A percentile compares a stretch with the other conserved stretches of the same genome.
Conservation (phyloP, 169 alveolate genomes). For the Nephromyces sp. region DNA sequence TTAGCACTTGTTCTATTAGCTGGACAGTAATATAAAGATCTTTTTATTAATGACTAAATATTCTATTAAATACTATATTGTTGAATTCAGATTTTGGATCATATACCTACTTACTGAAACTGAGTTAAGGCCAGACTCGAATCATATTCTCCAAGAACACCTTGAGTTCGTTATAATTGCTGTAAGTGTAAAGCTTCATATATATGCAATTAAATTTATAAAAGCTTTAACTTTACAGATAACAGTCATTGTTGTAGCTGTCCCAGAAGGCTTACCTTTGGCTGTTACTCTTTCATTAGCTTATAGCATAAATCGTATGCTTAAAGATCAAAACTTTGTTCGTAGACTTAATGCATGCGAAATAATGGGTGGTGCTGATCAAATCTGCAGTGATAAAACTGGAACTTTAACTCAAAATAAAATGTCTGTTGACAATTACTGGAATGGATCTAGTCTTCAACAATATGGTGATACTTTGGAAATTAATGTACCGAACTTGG, state of each 20-base stretch:
- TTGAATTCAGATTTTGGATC: neutral
- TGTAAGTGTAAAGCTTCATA: too few species aligned
- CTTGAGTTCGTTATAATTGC: constrained; percentile 50
- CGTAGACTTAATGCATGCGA: constrained; percentile 71
- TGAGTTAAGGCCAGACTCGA: constrained; percentile 8
- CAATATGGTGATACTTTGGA: neutral
- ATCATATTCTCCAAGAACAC: constrained; percentile 15
- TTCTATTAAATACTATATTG: too few species aligned
- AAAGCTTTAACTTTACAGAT: too few species aligned
- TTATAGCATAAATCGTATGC: constrained; percentile 49
- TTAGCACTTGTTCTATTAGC: constrained; percentile 48
- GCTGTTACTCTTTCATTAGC: constrained; percentile 76
- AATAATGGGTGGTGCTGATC: constrained; percentile 86
- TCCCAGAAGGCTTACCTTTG: constrained; percentile 81
- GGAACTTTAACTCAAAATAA: constrained; percentile 79
- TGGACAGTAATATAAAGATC: constrained; percentile 12
- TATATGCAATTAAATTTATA: too few species aligned
- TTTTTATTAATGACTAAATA: too few species aligned
- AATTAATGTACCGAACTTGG: neutral
- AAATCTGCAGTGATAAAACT: constrained; percentile 81
- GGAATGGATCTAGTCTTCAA: constrained; percentile 10
- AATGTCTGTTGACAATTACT: constrained; percentile 56
- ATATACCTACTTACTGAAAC: neutral
- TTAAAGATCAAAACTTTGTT: constrained; percentile 28
- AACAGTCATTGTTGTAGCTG: constrained; percentile 67